Evolutionary conservation across 108 stramenopile species (phyloP), one percentile per base, ranked within the genome.

Genomic region (Nannochloropsis gaditana): DNA sequence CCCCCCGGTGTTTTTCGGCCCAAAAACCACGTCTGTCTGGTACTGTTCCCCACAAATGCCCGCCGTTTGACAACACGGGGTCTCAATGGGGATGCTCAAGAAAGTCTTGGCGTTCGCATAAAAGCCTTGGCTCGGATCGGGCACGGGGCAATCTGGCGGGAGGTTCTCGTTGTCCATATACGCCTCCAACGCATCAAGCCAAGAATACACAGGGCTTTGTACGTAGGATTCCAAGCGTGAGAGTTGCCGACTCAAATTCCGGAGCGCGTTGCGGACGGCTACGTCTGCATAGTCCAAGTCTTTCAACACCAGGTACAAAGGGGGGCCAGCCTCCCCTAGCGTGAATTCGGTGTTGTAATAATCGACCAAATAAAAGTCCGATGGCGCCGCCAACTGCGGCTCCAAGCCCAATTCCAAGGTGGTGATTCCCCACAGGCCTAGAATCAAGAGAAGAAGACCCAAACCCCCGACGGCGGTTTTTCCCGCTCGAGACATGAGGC

Each of bases 361-460:
- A 43, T 84, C 86, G 80, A 85, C 80, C 9, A 90, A 84, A 50
- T 89, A 89, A 11, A 84, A 89, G 44, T 89, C 87, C 9, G 84
- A 41, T 15, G 90, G 90, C 44, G 89, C 86, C 31, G 88, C 90
- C 21, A 90, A 84, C 84, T 90, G 89, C 84, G 89, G 90, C 89
- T 87, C 88, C 3, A 90, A 80, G 17, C 90, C 90, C 47, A 90
- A 81, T 41, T 79, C 41, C 47, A 89, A 17, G 15, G 43, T 17
- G 19, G 15, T 11, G 41, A 80, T 21, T 21, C 85, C 88, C 10
- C 81, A 82, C 45, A 44, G 17, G 43, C 89, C 89, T 41, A 85
- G 17, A 10, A 44, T 42, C 10, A 87, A 43, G 9, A 88, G 81
- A 1, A 21, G 81, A 5, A 45, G 84, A 9, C 84, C 84, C 1